A percentile compares a stretch with the other conserved stretches of the same genome.
phyloP scores from a whole-genome alignment of 2,329 filamentous ascomycete genomes.

The Pestalotiopsis fici region DNA sequence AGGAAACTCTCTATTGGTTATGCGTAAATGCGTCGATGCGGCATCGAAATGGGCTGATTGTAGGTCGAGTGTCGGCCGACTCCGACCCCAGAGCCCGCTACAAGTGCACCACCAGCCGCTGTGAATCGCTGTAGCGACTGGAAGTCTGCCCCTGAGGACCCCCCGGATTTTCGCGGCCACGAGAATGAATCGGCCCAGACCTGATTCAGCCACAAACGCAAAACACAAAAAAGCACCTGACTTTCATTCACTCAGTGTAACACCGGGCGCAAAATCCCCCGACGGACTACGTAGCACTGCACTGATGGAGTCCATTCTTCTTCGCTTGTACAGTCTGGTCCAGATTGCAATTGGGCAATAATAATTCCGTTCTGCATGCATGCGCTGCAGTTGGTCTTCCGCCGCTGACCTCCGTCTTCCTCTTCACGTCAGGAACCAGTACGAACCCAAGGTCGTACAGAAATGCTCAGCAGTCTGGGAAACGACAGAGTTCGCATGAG shows the following conservation, averaged over 20 bases:
- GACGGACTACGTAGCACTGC: not conserved
- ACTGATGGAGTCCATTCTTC: no score
- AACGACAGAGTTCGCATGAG: no score
- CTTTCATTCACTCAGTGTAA: not conserved
- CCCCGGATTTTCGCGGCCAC: not conserved
- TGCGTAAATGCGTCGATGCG: not conserved
- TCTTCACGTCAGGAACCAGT: no score
- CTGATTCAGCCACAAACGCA: not conserved
- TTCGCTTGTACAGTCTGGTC: no score
- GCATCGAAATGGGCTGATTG: constrained; percentile 10
- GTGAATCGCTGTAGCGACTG: not conserved
- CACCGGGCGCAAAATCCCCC: not conserved
- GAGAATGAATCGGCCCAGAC: not conserved
- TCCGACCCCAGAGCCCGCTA: constrained; percentile 1
- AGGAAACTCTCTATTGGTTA: constrained; percentile 4
- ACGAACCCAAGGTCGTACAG: no score
- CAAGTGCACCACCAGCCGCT: not conserved
- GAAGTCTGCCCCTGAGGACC: not conserved
- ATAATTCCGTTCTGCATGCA: no score
- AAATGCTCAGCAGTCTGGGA: no score
- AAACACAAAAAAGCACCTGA: not conserved
- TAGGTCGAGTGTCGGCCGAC: constrained; percentile 11
- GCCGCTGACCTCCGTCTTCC: no score
- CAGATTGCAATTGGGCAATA: no score
- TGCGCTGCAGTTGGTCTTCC: no score